These are phyloP conservation scores for Microascus cirrosus DNA, from an alignment of 2,329 filamentous ascomycete species.

Conservation along the genomic window DNA sequence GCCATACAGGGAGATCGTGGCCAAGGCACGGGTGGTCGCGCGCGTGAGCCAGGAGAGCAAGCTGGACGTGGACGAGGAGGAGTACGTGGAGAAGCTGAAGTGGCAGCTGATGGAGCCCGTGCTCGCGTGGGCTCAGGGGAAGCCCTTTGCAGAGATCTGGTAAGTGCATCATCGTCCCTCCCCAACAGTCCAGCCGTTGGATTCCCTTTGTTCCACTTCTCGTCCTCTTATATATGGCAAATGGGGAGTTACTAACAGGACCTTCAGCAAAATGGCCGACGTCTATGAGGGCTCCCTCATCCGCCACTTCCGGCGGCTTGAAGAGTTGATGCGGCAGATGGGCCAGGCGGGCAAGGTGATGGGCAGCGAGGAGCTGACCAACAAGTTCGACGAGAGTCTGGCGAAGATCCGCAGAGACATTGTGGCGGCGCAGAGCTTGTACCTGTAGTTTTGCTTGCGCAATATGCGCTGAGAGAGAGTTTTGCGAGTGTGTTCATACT, in stretches of 20 bases:
- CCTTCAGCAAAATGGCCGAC: constrained; percentile 91
- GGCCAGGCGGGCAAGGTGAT: constrained; percentile 94
- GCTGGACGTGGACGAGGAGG: constrained; percentile 85
- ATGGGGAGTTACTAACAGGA: constrained; percentile 8
- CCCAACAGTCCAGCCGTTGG: too few relatives aligned
- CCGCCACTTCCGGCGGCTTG: constrained; percentile 86
- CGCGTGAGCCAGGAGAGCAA: constrained; percentile 95
- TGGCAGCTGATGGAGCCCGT: constrained; percentile 97
- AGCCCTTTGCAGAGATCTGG: constrained; percentile 90
- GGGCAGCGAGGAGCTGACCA: constrained; percentile 87
- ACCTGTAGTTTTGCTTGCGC: constrained; percentile 49
- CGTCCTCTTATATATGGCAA: too few relatives aligned
- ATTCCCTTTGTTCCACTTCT: too few relatives aligned
- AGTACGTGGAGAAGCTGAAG: constrained; percentile 83
- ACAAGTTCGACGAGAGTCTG: constrained; percentile 82
- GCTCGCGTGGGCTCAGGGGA: constrained; percentile 80
- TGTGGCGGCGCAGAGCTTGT: constrained; percentile 87
- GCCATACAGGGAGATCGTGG: constrained; percentile 76
- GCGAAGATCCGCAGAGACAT: constrained; percentile 85
- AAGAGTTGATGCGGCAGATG: constrained; percentile 91
- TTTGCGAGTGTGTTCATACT: background rate
- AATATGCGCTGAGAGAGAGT: background rate
- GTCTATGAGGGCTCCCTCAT: constrained; percentile 96
- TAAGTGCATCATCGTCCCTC: constrained; percentile 41
- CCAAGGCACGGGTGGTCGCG: constrained; percentile 76